phyloP scores from a whole-genome alignment of 257 asterid genomes.

The Petrea volubilis region DNA sequence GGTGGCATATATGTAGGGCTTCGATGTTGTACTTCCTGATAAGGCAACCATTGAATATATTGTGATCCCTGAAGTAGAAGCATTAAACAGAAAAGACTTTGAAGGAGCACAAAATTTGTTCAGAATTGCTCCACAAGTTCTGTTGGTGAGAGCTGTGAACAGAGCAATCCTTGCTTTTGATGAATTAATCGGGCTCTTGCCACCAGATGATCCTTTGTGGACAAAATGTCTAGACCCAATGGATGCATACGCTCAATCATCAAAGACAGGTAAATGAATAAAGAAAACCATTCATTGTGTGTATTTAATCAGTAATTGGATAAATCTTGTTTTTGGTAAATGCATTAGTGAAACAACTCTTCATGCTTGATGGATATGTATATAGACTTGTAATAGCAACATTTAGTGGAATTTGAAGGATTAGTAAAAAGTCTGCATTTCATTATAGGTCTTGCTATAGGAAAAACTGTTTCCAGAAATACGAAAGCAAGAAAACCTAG shows the following conservation, averaged over 20 bases:
- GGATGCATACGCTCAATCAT: conserved; percentile 57
- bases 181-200: conserved; percentile 56
- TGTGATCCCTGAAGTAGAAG: conserved; percentile 64
- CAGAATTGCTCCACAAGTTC: conserved; percentile 62
- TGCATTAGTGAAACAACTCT: no score
- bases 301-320: background rate
- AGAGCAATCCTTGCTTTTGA: conserved; percentile 68
- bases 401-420: conserved; percentile 6
- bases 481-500: background rate
- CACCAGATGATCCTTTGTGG: conserved; percentile 70
- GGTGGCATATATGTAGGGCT: conserved; percentile 68
- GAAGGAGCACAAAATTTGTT: conserved; percentile 77
- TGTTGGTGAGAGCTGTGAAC: conserved; percentile 67
- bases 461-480: conserved; percentile 14
- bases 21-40: conserved; percentile 68
- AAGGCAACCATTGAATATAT: conserved; percentile 63
- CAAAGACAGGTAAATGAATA: conserved; percentile 15
- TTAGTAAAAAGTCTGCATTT: conserved; percentile 1
- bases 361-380: conserved; percentile 8
- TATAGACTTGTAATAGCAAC: background rate
- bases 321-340: background rate
- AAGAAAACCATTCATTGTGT: background rate
- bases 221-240: conserved; percentile 63
- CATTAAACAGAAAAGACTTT: conserved; percentile 51
- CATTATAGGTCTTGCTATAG: conserved; percentile 1